Percentiles rank a stretch among this genome's conserved stretches.
phyloP scores from a whole-genome alignment of 148 eudicot species.

The Rhododendron williamsianum region DNA sequence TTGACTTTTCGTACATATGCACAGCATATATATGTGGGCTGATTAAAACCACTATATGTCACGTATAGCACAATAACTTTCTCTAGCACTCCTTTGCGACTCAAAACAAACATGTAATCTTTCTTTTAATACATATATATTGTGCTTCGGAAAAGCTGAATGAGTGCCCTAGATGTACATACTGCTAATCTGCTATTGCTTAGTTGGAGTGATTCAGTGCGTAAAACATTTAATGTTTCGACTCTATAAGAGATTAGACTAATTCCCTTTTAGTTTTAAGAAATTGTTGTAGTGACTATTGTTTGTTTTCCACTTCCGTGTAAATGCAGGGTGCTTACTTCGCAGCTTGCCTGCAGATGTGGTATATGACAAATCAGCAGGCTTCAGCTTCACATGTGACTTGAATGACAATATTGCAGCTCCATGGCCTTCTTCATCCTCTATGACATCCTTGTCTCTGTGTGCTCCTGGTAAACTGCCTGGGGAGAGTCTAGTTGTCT shows the following conservation, averaged over 20 bases:
- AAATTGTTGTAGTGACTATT: background rate
- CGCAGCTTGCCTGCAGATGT: conserved; percentile 85
- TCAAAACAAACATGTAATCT: background rate
- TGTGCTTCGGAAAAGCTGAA: background rate
- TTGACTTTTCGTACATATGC: background rate
- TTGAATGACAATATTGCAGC: conserved; percentile 88
- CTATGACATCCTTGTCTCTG: conserved; percentile 73
- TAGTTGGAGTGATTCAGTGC: background rate
- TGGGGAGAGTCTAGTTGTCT: background rate
- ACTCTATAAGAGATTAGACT: background rate
- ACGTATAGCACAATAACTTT: background rate
- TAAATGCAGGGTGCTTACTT: conserved; percentile 74
- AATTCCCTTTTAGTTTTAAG: background rate
- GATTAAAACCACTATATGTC: background rate
- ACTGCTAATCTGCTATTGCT: background rate
- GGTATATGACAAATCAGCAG: conserved; percentile 68
- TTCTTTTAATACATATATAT: background rate
- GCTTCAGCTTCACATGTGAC: conserved; percentile 87
- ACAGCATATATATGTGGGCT: background rate
- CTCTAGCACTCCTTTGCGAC: background rate
- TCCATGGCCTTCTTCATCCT: conserved; percentile 94
- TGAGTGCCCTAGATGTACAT: background rate
- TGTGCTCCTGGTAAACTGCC: conserved; percentile 86
- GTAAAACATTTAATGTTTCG: background rate
- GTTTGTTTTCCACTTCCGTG: background rate